These are phyloP conservation scores for Pilatotrama ljubarskyi DNA, from an alignment of 768 basidiomycete species.

Conservation along the genomic window DNA sequence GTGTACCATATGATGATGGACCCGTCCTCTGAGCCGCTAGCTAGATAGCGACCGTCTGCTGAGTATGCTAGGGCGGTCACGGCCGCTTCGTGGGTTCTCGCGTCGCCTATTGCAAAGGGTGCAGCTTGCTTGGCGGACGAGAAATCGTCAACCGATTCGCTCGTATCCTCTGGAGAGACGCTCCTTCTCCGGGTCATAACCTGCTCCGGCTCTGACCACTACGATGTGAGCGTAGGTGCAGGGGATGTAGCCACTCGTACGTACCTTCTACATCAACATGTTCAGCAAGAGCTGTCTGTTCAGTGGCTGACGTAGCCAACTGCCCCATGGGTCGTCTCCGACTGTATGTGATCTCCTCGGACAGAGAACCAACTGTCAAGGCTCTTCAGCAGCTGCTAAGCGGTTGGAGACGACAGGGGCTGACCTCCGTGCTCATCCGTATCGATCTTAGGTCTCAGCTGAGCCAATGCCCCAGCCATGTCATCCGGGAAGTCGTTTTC, in stretches of 20 bases:
- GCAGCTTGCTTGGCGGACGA: background rate
- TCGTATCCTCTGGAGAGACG: no score
- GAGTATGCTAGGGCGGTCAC: constrained; percentile 41
- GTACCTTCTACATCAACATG: background rate
- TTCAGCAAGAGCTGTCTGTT: background rate
- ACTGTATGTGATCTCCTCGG: background rate
- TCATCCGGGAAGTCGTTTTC: background rate
- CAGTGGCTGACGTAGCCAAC: background rate
- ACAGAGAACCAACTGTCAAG: background rate
- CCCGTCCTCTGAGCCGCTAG: constrained; percentile 15
- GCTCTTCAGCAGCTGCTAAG: background rate
- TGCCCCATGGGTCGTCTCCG: background rate
- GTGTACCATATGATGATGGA: constrained; percentile 16
- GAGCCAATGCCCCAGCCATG: background rate
- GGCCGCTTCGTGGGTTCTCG: background rate
- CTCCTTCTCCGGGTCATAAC: no score
- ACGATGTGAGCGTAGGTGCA: no score
- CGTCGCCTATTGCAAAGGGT: background rate
- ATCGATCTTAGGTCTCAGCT: background rate
- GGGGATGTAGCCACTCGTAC: no score
- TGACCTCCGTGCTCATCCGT: constrained; percentile 3
- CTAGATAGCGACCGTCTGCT: constrained; percentile 32
- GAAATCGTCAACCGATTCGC: background rate
- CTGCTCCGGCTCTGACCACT: no score
- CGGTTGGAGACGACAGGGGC: background rate